Evolutionary conservation across 2,329 filamentous ascomycete genomes (phyloP), one percentile per base, ranked within the genome.

Genomic region (Colletotrichum incanum): DNA sequence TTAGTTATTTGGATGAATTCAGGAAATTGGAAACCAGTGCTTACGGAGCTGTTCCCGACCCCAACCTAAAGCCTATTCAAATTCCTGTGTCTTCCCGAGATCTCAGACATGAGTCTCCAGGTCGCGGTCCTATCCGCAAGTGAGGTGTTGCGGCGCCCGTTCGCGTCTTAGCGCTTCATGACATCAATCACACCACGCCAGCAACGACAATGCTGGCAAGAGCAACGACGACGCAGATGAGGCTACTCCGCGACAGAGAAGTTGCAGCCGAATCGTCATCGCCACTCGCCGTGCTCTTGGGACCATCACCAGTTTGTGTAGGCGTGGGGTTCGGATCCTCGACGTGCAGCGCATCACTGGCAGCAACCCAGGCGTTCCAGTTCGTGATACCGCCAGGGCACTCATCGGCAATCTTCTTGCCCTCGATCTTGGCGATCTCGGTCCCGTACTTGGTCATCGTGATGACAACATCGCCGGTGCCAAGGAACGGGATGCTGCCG

Each of bases 381-480:
- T 76, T 76, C 14, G 66, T 72, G 56, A 71, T 49, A 28, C 55
- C 66, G 26, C 56, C 58, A 18, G 43, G 56, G 52, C 73, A 74
- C 20, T 65, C 62, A 3, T 61, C 34, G 5, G 63, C 8, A 31
- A 74, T 71, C 41, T 56, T 31, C 45, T 43, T 62, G n/a, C 70
- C 73, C 7, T 73, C 55, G 28, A 73, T 73, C 55, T n/a, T 61
- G 23, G 67, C 71, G 7, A 73, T 71, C 41, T 71, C 71, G 20
- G 50, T 55, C 3, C 67, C 67, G 49, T 71, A 70, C 67, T 43
- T 75, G 23, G 76, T 77, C 37, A 86, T 76, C 9, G 84, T 74
- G 20, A 82, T 81, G 1, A 80, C 78, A 50, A 78, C 79, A 64
- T 81, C 79, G 60, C 79, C 73, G 8, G 73, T 75, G 41, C 75